These are phyloP conservation scores for Puccinia hordei DNA, from an alignment of 1,284 basidiomycete species.

Conservation along the genomic window DNA sequence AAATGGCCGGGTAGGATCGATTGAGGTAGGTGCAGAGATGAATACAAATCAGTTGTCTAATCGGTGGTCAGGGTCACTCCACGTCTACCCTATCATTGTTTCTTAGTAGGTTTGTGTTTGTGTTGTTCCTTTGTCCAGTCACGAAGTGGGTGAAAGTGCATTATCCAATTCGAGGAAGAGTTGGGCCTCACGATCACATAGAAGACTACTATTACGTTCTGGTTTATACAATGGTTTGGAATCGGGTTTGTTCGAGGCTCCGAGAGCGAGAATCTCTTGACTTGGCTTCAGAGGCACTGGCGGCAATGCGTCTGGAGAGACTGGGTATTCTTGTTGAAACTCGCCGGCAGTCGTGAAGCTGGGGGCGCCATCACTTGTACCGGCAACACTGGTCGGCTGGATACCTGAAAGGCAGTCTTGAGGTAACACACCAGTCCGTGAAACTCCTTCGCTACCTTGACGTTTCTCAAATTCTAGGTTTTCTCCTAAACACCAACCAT, in stretches of 20 bases:
- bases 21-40: too few species aligned
- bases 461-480: conserved; percentile 28
- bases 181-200: conserved; percentile 21
- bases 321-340: not conserved
- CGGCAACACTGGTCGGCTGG: not conserved
- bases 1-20: too few species aligned
- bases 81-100: too few species aligned
- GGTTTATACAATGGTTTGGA: not conserved
- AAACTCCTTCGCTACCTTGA: not conserved
- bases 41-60: too few species aligned
- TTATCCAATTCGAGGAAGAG: conserved; percentile 31
- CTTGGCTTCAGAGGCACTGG: not conserved
- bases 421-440: conserved; percentile 34
- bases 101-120: too few species aligned
- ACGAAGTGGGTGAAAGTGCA: not conserved
- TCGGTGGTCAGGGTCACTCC: too few species aligned
- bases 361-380: not conserved
- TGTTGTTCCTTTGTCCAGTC: not conserved
- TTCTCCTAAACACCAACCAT: conserved; percentile 49
- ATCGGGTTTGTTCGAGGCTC: not conserved
- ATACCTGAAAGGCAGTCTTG: conserved; percentile 34
- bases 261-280: not conserved
- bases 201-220: conserved; percentile 4
- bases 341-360: not conserved
- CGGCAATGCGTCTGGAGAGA: not conserved